Conservation (phyloP, 768 basidiomycete genomes). For the Termitomyces sp. region DNA sequence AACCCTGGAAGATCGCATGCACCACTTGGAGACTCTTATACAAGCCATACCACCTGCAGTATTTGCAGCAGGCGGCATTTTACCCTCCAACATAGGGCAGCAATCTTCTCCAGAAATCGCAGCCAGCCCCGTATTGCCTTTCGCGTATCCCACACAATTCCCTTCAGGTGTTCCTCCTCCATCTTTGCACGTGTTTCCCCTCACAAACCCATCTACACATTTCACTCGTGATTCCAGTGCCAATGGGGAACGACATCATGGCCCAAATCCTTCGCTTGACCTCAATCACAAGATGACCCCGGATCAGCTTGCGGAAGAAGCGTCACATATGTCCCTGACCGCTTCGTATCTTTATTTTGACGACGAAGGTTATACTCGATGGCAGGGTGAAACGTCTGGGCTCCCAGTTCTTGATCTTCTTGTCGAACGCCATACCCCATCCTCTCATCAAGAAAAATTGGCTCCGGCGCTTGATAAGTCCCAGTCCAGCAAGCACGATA, state of each 20-base stretch:
- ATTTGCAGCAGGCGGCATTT: conserved; percentile 54
- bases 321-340: conserved; percentile 58
- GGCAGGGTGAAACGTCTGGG: conserved; percentile 93
- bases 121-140: conserved; percentile 22
- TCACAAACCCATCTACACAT: conserved; percentile 77
- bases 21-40: conserved; percentile 79
- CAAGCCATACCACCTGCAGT: conserved; percentile 81
- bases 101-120: conserved; percentile 19
- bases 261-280: conserved; percentile 34
- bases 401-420: conserved; percentile 83
- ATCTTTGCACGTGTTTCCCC: conserved; percentile 69
- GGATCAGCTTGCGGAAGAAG: conserved; percentile 52
- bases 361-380: conserved; percentile 81
- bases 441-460: conserved; percentile 21
- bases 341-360: conserved; percentile 85
- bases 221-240: conserved; percentile 43
- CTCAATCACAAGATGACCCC: conserved; percentile 24
- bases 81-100: conserved; percentile 27
- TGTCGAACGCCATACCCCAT: conserved; percentile 58
- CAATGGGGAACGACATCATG: conserved; percentile 38
- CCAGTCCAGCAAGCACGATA: conserved; percentile 24
- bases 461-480: conserved; percentile 19
- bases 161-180: conserved; percentile 69
- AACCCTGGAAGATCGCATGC: conserved; percentile 85
- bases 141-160: conserved; percentile 23